Percentiles rank a stretch among this genome's conserved stretches.
phyloP scores from a whole-genome alignment of 768 basidiomycete genomes.

The Podaxis carcinomalis region DNA sequence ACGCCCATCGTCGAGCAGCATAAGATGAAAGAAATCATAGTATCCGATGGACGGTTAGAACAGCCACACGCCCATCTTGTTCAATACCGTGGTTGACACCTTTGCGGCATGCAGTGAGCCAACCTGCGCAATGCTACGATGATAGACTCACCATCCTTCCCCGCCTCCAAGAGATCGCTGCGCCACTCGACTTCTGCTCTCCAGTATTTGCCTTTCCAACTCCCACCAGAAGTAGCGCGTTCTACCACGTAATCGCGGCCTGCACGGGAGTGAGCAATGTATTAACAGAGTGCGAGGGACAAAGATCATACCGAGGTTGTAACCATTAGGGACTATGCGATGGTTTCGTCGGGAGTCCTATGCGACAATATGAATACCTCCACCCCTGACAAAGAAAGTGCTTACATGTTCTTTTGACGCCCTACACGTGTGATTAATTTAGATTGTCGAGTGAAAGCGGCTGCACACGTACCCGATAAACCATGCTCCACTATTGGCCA shows the following conservation, averaged over 20 bases:
- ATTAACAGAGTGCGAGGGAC: neutral
- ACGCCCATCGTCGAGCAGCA: too few species aligned
- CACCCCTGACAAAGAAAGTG: neutral
- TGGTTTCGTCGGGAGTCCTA: conserved; percentile 62
- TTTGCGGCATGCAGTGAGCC: neutral
- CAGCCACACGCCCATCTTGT: conserved; percentile 4
- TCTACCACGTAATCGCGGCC: conserved; percentile 79
- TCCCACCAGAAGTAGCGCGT: conserved; percentile 39
- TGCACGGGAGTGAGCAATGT: neutral
- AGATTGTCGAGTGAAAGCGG: neutral
- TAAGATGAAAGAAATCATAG: neutral
- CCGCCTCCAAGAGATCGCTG: neutral
- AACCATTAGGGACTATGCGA: conserved; percentile 73
- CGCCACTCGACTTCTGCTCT: neutral
- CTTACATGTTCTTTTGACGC: conserved; percentile 69
- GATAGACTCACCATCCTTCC: neutral
- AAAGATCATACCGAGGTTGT: conserved; percentile 46
- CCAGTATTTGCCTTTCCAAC: neutral
- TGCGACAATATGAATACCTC: neutral
- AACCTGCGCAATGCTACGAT: neutral
- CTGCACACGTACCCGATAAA: conserved; percentile 62
- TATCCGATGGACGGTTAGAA: neutral
- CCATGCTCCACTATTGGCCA: conserved; percentile 74
- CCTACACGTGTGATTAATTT: conserved; percentile 26
- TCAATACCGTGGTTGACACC: conserved; percentile 1